Conservation (phyloP, 2,329 filamentous ascomycete species). For the Trichoderma hamatum region DNA sequence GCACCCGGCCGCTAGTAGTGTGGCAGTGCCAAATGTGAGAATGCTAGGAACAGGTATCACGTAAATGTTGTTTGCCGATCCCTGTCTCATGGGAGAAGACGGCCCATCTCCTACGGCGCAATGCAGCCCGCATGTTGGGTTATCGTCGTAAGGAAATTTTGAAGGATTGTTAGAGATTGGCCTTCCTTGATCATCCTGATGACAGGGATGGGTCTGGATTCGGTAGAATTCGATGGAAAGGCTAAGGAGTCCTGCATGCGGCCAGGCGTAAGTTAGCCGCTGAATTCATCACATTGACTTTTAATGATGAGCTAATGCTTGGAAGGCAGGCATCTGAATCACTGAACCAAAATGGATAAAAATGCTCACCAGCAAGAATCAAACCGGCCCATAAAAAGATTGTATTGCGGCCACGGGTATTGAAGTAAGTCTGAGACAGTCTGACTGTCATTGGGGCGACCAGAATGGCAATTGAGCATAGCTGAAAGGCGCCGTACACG, state of each 20-base stretch:
- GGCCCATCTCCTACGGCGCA: slow-evolving; percentile 54
- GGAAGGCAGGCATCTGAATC: neutral
- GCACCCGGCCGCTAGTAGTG: slow-evolving; percentile 64
- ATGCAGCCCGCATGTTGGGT: slow-evolving; percentile 48
- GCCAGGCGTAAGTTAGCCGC: neutral
- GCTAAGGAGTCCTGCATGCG: slow-evolving; percentile 55
- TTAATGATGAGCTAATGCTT: neutral
- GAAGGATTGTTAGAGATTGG: slow-evolving; percentile 41
- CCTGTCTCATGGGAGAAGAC: slow-evolving; percentile 56
- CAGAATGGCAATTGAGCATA: slow-evolving; percentile 67
- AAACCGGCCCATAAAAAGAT: slow-evolving; percentile 69
- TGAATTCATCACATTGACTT: neutral
- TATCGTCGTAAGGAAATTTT: slow-evolving; percentile 49
- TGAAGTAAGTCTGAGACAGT: slow-evolving; percentile 65
- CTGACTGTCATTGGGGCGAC: slow-evolving; percentile 65
- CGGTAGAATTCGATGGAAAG: slow-evolving; percentile 68
- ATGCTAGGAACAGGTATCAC: slow-evolving; percentile 60
- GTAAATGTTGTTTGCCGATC: slow-evolving; percentile 62
- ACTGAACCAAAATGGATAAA: neutral
- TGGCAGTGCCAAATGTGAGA: slow-evolving; percentile 62
- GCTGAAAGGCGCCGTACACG: slow-evolving; percentile 67
- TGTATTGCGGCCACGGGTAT: slow-evolving; percentile 63
- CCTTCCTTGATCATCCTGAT: slow-evolving; percentile 42
- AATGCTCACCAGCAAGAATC: slow-evolving; percentile 55
- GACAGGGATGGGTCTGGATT: slow-evolving; percentile 49